These are phyloP conservation scores for Verticillium albo-atrum DNA, from an alignment of 2,329 filamentous ascomycete genomes.

Conservation along the genomic window DNA sequence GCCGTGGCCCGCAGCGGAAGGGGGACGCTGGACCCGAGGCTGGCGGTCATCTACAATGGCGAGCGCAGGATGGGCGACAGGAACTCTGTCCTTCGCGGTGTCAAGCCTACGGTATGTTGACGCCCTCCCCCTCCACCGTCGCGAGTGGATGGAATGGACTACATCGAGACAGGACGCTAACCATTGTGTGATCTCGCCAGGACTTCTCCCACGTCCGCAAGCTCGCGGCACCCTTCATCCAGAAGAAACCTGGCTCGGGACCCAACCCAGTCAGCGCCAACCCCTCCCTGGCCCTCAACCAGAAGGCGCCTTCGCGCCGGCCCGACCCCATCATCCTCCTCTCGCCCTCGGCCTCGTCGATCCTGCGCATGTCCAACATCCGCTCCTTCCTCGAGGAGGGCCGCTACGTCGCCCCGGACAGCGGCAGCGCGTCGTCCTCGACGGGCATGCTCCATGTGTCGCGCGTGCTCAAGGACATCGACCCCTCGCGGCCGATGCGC, in stretches of 20 bases:
- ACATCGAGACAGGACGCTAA: neutral
- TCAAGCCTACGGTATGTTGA: slow-evolving; percentile 74
- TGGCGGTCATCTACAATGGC: slow-evolving; percentile 85
- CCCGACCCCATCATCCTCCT: slow-evolving; percentile 91
- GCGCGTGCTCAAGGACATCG: slow-evolving; percentile 68
- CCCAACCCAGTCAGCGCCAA: slow-evolving; percentile 29
- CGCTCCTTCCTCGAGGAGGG: slow-evolving; percentile 89
- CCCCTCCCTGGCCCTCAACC: slow-evolving; percentile 48
- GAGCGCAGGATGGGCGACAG: slow-evolving; percentile 91
- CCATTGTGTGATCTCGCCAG: too few species aligned
- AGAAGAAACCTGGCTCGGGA: slow-evolving; percentile 45
- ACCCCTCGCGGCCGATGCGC: slow-evolving; percentile 68
- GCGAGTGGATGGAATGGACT: too few species aligned
- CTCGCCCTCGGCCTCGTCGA: slow-evolving; percentile 89
- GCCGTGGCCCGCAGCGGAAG: slow-evolving; percentile 52
- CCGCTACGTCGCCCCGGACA: slow-evolving; percentile 72
- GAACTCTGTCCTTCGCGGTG: slow-evolving; percentile 80
- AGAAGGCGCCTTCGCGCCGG: slow-evolving; percentile 44
- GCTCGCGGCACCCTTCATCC: slow-evolving; percentile 72
- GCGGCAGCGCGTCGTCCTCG: slow-evolving; percentile 59
- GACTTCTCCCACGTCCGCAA: slow-evolving; percentile 95
- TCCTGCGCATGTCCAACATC: slow-evolving; percentile 93
- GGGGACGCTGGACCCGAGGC: slow-evolving; percentile 69
- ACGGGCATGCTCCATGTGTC: slow-evolving; percentile 82
- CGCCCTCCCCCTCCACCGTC: neutral